Evolutionary conservation across 2,329 filamentous ascomycete species (phyloP).

Genomic region (Neofusicoccum sp.): DNA sequence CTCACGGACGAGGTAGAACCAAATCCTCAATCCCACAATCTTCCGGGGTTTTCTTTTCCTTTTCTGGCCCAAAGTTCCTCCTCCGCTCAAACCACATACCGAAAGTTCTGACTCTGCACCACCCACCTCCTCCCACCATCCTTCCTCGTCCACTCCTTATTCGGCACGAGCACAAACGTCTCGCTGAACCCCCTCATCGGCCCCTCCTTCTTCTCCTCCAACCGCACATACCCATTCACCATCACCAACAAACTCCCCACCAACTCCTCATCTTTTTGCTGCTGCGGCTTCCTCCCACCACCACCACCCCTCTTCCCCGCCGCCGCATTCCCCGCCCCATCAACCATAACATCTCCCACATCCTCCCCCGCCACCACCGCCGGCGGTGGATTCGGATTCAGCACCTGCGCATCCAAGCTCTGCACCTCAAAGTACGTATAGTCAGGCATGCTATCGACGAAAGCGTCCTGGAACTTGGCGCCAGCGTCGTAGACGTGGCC

Average conservation of each 20-base stretch:
- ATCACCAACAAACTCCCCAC: constrained; percentile 74
- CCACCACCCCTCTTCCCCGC: constrained; percentile 22
- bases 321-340: constrained; percentile 15
- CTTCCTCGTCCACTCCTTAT: constrained; percentile 37
- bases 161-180: constrained; percentile 76
- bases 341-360: not conserved
- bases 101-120: constrained; percentile 47
- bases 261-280: constrained; percentile 47
- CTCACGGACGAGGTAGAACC: no score
- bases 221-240: constrained; percentile 72
- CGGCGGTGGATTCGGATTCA: constrained; percentile 61
- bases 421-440: constrained; percentile 71
- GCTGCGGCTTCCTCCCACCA: constrained; percentile 28
- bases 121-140: constrained; percentile 37
- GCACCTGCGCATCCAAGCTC: constrained; percentile 74
- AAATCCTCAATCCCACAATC: no score
- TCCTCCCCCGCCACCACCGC: not conserved
- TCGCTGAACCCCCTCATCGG: constrained; percentile 75
- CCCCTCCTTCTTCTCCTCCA: constrained; percentile 61
- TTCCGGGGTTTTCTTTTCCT: no score
- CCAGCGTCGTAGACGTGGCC: constrained; percentile 67
- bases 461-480: constrained; percentile 67
- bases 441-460: constrained; percentile 65
- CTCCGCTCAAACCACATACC: constrained; percentile 43
- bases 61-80: not conserved